Base-by-base conservation (phyloP, 495 filamentous ascomycete genomes). In the Durotheca rogersii region DNA sequence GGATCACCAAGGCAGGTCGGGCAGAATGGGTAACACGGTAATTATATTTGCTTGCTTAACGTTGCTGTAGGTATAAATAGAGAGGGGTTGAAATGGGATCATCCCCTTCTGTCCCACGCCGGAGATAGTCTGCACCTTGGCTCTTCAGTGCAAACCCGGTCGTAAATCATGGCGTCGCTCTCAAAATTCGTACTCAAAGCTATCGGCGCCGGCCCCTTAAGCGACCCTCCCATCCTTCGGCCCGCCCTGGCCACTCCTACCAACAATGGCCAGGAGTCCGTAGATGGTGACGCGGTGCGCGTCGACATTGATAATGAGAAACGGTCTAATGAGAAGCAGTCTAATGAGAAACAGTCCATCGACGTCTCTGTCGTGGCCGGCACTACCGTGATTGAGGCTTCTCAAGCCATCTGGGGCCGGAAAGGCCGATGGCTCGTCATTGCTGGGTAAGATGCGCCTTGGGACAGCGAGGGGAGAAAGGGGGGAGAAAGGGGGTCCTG, bases 391-490 rank as follows among this genome's bases (percentile, higher is more conserved):
- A 67, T 73, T 39, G 64, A 73, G 38, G 70, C 71, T n/a, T 60
- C 62, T 3, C 71, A 76, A 53, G 67, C 66, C 0, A 64, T 76
- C 15, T 71, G 73, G 58, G 71, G 71, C 6, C 67, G 63, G 32
- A 67, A 69, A 58, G 73, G 70, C 2, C 64, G 65, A 46, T 72
- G 66, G 58, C 53, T 73, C 14, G 53, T 76, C 11, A 73, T 72
- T 30, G 64, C 56, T 37, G 72, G 72, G 72, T 77, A 60, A 41
- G 65, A 46, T 38, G 14, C 4, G 7, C 10, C 15, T 25, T 3
- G 7, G 30, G 3, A 25, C 9, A 1, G 18, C 29, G 15, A 3
- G 6, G 9, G 34, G 3, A 5, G 11, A 2, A 9, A 7, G 16
- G 36, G 44, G 59, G 65, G 35, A 64, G 10, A 3, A 36, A 19